phyloP scores from a whole-genome alignment of 768 basidiomycete genomes.

The Leucosporidium creatinivorum region DNA sequence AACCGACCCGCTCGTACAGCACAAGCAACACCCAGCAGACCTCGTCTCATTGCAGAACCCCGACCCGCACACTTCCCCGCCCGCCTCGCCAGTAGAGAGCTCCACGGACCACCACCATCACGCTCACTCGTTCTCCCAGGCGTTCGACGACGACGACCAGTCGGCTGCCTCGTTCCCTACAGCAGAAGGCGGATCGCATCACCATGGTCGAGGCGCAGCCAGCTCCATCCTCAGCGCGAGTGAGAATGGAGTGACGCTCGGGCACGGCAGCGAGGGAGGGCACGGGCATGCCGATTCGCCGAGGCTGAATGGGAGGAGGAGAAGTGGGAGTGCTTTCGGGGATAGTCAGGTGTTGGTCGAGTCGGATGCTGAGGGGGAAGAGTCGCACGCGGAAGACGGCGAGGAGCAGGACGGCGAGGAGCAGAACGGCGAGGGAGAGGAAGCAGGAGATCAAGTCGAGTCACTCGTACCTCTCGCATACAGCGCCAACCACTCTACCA shows the following conservation, averaged over 20 bases:
- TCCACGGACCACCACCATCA: too few relatives aligned
- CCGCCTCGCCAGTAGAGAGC: background rate
- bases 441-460: too few relatives aligned
- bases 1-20: background rate
- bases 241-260: background rate
- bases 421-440: too few relatives aligned
- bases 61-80: slow-evolving; percentile 12
- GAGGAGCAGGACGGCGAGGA: too few relatives aligned
- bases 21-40: slow-evolving; percentile 28
- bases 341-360: background rate
- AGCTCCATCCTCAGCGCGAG: background rate
- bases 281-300: background rate
- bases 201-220: background rate
- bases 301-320: background rate
- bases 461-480: too few relatives aligned
- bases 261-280: background rate
- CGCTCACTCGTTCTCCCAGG: slow-evolving; percentile 4
- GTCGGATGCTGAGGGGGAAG: background rate
- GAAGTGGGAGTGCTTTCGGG: too few relatives aligned
- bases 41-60: slow-evolving; percentile 10
- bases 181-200: background rate
- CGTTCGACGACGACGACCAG: slow-evolving; percentile 1
- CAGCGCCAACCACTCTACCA: too few relatives aligned
- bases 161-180: background rate
- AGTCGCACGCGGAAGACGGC: too few relatives aligned